Base-by-base conservation (phyloP, 495 filamentous ascomycete genomes). In the Tuber microsphaerosporum region DNA sequence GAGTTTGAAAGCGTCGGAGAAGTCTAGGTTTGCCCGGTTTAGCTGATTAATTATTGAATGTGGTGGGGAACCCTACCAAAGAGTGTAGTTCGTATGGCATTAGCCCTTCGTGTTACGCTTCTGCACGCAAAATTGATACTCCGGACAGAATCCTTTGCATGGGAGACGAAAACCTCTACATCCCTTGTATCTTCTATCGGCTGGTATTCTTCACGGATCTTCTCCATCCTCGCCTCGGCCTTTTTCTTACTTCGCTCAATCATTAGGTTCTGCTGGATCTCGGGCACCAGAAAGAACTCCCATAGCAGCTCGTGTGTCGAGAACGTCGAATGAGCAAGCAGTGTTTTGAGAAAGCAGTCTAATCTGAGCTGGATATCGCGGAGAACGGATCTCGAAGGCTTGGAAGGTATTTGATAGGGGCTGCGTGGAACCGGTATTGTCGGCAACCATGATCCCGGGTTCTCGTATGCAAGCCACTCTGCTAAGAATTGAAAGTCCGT, bases 211-310 rank as follows among this genome's bases (percentile, higher is more conserved):
- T 98, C 95, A 73, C 89, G 87, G 26, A 99, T 89, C 34, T 90
- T 93, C 82, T 99, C 96, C 22, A 87, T 85, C 71, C 94, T 89
- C 0, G 90, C 89, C 79, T 92, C 90, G 5, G 93, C 93, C 84
- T 99, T 99, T 72, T 91, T 88, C 56, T 88, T 90, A 77, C 92
- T 95, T 42, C 96, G 88, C 82, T 97, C 92, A 37, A 91, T 92
- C 89, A 98, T 93, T 89, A 92, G 91, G 22, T 94, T 89, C 5
- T 92, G 88, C 80, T 97, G 93, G 31, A 98, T 88, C 74, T 99
- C 96, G 2, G 96, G 96, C 22, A 98, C 94, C 2, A 99, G 88
- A 84, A 99, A 97, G 85, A 99, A 99, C 80, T 99, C 96, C 96
- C 96, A 99, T 10, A 99, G 86, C 88, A 97, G 92, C 85, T 99